These are phyloP conservation scores for Tolypocladium amazonense DNA, from an alignment of 2,329 filamentous ascomycete species.

Conservation along the genomic window DNA sequence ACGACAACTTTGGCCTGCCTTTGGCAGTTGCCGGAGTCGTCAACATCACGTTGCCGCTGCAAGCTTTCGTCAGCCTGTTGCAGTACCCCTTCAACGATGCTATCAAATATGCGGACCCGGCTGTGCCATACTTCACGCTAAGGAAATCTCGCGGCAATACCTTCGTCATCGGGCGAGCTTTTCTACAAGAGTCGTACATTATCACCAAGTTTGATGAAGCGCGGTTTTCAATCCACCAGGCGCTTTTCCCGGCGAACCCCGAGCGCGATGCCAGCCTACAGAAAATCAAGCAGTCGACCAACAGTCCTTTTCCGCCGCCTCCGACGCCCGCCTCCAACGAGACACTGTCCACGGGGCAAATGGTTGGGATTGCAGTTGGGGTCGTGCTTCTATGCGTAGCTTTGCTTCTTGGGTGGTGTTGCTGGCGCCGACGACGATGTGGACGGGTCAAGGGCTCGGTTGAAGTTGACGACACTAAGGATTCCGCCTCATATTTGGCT, in stretches of 20 bases:
- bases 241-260: slow-evolving; percentile 36
- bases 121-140: slow-evolving; percentile 55
- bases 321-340: slow-evolving; percentile 6
- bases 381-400: slow-evolving; percentile 20
- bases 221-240: slow-evolving; percentile 45
- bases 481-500: slow-evolving; percentile 22
- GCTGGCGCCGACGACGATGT: slow-evolving; percentile 22
- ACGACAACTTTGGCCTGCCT: slow-evolving; percentile 39
- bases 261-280: slow-evolving; percentile 27
- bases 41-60: slow-evolving; percentile 43
- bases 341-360: slow-evolving; percentile 28
- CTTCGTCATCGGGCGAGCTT: slow-evolving; percentile 54
- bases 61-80: slow-evolving; percentile 39
- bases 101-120: slow-evolving; percentile 32
- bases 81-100: slow-evolving; percentile 35
- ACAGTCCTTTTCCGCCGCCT: slow-evolving; percentile 36
- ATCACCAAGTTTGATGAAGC: slow-evolving; percentile 44
- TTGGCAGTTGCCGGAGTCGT: slow-evolving; percentile 38
- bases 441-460: slow-evolving; percentile 7
- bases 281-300: slow-evolving; percentile 28
- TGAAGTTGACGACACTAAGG: slow-evolving; percentile 23
- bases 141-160: slow-evolving; percentile 40
- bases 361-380: slow-evolving; percentile 35
- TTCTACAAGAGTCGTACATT: slow-evolving; percentile 59
- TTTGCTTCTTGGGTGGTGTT: slow-evolving; percentile 20